These are phyloP conservation scores for Sarocladiaceae sp. DNA, from an alignment of 2,329 filamentous ascomycete species.

Conservation along the genomic window DNA sequence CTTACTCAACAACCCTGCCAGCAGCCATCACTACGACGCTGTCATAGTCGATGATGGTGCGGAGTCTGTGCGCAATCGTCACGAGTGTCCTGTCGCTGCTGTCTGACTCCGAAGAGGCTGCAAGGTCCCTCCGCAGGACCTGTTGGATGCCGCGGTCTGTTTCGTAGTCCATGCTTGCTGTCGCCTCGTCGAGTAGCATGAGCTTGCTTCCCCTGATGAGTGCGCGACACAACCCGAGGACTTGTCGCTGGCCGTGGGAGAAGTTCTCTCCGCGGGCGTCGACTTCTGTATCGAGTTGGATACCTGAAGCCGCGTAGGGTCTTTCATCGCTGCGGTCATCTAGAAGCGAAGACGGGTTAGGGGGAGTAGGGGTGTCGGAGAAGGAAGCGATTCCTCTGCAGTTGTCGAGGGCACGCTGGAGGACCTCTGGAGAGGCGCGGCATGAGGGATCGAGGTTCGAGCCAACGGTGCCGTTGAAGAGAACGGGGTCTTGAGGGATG, in stretches of 20 bases:
- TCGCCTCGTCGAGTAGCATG: slow-evolving; percentile 53
- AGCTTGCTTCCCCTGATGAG: slow-evolving; percentile 48
- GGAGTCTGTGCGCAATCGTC: slow-evolving; percentile 51
- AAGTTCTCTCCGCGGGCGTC: slow-evolving; percentile 49
- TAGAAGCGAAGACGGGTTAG: not conserved
- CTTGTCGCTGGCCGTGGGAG: slow-evolving; percentile 49
- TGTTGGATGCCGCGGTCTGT: slow-evolving; percentile 50
- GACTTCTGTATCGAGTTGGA: slow-evolving; percentile 38
- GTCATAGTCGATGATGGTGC: slow-evolving; percentile 56
- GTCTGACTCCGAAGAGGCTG: slow-evolving; percentile 24
- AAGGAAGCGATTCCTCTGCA: slow-evolving; percentile 55
- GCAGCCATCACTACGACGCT: slow-evolving; percentile 50
- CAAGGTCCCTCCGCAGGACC: slow-evolving; percentile 44
- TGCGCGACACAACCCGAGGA: slow-evolving; percentile 51
- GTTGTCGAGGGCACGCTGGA: slow-evolving; percentile 54
- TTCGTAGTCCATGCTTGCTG: slow-evolving; percentile 53
- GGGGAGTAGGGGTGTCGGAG: slow-evolving; percentile 13
- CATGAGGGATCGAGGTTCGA: slow-evolving; percentile 61
- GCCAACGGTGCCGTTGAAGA: slow-evolving; percentile 47
- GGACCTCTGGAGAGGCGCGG: slow-evolving; percentile 43
- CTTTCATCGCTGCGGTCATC: not conserved
- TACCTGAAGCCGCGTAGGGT: slow-evolving; percentile 12
- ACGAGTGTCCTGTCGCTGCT: slow-evolving; percentile 43
- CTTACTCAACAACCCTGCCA: slow-evolving; percentile 47
- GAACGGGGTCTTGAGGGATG: slow-evolving; percentile 52